phyloP scores from a whole-genome alignment of 768 basidiomycete species.

The Hysterangium stoloniferum region DNA sequence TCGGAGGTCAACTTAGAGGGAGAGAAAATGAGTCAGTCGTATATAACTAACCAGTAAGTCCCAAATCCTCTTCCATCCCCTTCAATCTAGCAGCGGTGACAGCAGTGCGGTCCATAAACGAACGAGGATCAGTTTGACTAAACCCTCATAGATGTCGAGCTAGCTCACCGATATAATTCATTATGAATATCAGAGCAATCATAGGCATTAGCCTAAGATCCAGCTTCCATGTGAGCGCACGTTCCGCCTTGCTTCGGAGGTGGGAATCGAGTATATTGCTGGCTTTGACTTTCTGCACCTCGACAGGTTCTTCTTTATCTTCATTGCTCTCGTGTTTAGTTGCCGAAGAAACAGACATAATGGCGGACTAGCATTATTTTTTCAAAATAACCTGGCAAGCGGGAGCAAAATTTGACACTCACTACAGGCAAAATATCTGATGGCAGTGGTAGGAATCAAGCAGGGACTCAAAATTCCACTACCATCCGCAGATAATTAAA shows the following conservation, averaged over 20 bases:
- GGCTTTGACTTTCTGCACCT: no score
- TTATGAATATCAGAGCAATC: constrained; percentile 50
- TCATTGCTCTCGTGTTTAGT: no score
- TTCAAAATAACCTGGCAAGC: no score
- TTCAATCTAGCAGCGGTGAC: constrained; percentile 32
- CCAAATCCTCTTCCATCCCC: constrained; percentile 33
- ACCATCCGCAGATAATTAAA: no score
- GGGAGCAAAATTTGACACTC: no score
- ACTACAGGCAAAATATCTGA: no score
- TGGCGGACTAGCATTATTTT: no score
- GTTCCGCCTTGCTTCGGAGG: constrained; percentile 22
- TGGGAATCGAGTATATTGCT: constrained; percentile 13
- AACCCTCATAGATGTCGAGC: not conserved
- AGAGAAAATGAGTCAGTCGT: not conserved
- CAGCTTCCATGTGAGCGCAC: constrained; percentile 44
- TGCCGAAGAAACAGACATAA: no score
- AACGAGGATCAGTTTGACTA: not conserved
- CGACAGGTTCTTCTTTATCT: no score
- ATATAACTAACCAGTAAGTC: constrained; percentile 23
- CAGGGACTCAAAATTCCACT: no score
- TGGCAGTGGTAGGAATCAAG: no score
- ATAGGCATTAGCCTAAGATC: constrained; percentile 50
- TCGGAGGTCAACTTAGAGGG: not conserved
- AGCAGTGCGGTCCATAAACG: constrained; percentile 7
- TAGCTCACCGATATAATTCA: constrained; percentile 49